Base-by-base conservation (phyloP, 768 basidiomycete genomes). In the Naganishia friedmannii region DNA sequence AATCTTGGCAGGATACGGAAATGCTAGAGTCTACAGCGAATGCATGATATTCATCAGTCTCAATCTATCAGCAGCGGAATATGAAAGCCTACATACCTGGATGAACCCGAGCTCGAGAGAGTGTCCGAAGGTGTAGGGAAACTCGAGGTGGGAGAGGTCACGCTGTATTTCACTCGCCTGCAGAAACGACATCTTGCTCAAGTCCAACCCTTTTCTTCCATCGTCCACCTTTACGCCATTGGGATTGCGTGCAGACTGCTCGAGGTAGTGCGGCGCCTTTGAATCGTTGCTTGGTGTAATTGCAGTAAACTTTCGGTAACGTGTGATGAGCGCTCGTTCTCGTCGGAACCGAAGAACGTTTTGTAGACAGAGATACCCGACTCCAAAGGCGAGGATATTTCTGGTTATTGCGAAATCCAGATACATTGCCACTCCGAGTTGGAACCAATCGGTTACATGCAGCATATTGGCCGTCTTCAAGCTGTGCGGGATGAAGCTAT, bases 141-240 rank as follows among this genome's bases (percentile, higher is more conserved):
- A 58, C 46, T 69, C 68, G 56, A 69, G 57, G 15, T 55, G 46
- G 45, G 58, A 17, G 5, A 69, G 42, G 10, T 51, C 31, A 42
- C 39, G 23, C 21, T 58, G 32, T 8, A 69, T 69, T 23, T 69
- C 54, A 45, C 56, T 58, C 0, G 68, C 68, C 26, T 69, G 51
- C 23, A 23, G 31, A 45, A 69, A 58, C 17, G 55, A 53, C 68
- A 69, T 69, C 57, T 51, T 46, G n/a, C 56, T 57, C 28, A 69
- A 31, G n/a, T 69, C 56, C 4, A 39, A 28, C 8, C 68, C 37
- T 17, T 26, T 3, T 21, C 60, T n/a, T 28, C 60, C 60, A 63
- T 58, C 34, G 29, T 39, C 34, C 5, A 31, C 26, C 29, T 9
- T 10, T 3, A 37, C 32, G 28, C 17, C 34, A n/a, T n/a, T 23